These are phyloP conservation scores for Flaveria robusta DNA, from an alignment of 129 eudicot genomes.

Conservation along the genomic window DNA sequence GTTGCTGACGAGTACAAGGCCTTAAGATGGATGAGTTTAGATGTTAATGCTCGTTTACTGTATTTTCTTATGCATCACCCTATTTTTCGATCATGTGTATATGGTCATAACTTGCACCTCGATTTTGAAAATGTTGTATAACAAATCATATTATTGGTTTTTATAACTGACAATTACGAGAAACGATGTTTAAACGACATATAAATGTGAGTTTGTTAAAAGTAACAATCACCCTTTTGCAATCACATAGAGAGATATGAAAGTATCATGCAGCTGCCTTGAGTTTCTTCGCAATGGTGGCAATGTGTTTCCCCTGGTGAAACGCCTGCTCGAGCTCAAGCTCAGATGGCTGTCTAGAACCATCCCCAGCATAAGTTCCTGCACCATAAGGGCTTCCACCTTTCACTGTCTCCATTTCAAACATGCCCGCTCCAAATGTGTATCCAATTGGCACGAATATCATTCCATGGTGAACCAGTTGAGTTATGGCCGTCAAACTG, in stretches of 20 bases:
- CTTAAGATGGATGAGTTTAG: not conserved
- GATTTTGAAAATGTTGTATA: not conserved
- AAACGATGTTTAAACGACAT: slow-evolving; percentile 6
- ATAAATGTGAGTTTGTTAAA: slow-evolving; percentile 19
- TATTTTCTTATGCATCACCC: not conserved
- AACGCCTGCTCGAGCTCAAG: slow-evolving; percentile 71
- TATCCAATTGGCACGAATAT: slow-evolving; percentile 87
- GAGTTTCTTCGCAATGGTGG: slow-evolving; percentile 76
- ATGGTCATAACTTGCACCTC: not conserved
- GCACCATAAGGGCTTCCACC: slow-evolving; percentile 97
- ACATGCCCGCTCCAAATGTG: slow-evolving; percentile 91
- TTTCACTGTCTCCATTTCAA: slow-evolving; percentile 77
- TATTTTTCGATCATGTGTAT: not conserved
- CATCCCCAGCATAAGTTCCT: slow-evolving; percentile 87
- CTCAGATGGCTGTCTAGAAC: slow-evolving; percentile 79
- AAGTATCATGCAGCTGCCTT: slow-evolving; percentile 51
- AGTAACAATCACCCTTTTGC: slow-evolving; percentile 25
- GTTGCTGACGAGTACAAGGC: too few relatives aligned
- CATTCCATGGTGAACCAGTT: slow-evolving; percentile 89
- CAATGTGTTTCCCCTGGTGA: slow-evolving; percentile 85
- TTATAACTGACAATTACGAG: slow-evolving; percentile 19
- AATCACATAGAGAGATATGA: slow-evolving; percentile 23
- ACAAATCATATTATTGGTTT: slow-evolving; percentile 22
- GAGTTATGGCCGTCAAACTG: slow-evolving; percentile 89
- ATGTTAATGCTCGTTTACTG: not conserved